Base-by-base conservation (phyloP, 2,329 filamentous ascomycete species). In the Fusarium siculi region DNA sequence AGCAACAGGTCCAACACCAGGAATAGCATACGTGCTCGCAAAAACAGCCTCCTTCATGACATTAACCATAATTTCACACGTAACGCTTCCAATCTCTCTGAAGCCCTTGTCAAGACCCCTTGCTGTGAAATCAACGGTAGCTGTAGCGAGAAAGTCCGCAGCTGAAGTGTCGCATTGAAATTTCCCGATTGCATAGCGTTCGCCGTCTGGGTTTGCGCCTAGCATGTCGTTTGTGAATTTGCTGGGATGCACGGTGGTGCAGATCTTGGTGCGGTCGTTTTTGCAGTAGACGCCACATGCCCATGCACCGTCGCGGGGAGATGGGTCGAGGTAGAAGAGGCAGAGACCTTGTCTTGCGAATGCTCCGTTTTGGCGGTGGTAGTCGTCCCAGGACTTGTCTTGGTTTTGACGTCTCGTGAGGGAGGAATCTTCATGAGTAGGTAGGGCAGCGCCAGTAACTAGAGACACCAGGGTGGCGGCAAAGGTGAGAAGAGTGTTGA, bases 381-480 rank as follows among this genome's bases (percentile, higher is more conserved):
- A 50, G 28, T 11, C 47, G 8, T 50, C 47, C 47, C 47, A 50
- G 21, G 28, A 50, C 47, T 50, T 50, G 47, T 50, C 28, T 34
- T 50, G 47, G 10, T 50, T 18, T 32, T 50, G 47, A 50, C 21
- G 21, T 4, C 15, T 32, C 10, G 10, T 23, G 3, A 49, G 28
- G 10, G 28, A 32, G 10, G 28, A 23, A 9, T 23, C 46, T 49
- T 32, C 14, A 4, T 34, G 47, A 32, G 21, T 18, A 16, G 47
- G 28, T 0, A 50, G 28, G 16, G 47, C 47, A 14, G 47, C 47
- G 2, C 47, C 21, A n/a, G 47, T 32, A 7, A 19, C 47, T 0
- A 23, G 5, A 32, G 47, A 21, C 0, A 7, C 5, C 4, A 50
- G 10, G 11, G 21, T 2, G 7, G 10, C 5, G 7, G 11, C 28